Evolutionary conservation across 1,284 basidiomycete species (phyloP).

Genomic region (Neonothopanus nambi): DNA sequence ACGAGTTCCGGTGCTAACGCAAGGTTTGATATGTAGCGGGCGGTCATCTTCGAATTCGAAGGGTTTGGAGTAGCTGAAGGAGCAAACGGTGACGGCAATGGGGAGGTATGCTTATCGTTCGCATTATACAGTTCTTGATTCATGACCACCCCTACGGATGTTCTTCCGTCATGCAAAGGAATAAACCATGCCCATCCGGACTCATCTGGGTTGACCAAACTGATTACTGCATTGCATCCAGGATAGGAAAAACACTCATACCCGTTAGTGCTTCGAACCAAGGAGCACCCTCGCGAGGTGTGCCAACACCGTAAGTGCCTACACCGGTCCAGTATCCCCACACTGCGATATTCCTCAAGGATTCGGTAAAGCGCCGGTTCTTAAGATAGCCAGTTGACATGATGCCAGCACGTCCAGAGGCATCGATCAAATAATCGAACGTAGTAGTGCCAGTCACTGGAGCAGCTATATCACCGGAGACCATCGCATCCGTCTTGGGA

Average conservation of each 20-base stretch:
- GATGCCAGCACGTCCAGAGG: constrained; percentile 66
- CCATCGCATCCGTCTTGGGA: not conserved
- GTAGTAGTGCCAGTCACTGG: constrained; percentile 46
- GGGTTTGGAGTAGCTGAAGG: not conserved
- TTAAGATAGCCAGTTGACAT: constrained; percentile 67
- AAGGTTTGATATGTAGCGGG: constrained; percentile 52
- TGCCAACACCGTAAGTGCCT: constrained; percentile 54
- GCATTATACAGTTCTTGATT: constrained; percentile 53
- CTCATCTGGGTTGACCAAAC: constrained; percentile 56
- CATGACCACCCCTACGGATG: constrained; percentile 73
- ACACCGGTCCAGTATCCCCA: constrained; percentile 75
- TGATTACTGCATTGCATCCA: constrained; percentile 11
- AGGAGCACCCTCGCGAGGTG: constrained; percentile 57
- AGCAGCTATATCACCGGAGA: constrained; percentile 7
- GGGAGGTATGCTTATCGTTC: constrained; percentile 26
- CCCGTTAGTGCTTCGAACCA: constrained; percentile 76
- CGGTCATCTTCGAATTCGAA: constrained; percentile 15
- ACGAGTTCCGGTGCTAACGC: constrained; percentile 54
- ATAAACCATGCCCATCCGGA: constrained; percentile 81
- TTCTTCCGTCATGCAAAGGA: constrained; percentile 66
- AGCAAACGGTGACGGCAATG: constrained; percentile 11
- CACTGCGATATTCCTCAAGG: constrained; percentile 70
- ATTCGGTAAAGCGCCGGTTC: constrained; percentile 66
- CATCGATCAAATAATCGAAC: constrained; percentile 70
- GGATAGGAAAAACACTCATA: constrained; percentile 25